These are phyloP conservation scores for Fagopyrum homotropicum DNA, from an alignment of 148 eudicot genomes.

Conservation along the genomic window DNA sequence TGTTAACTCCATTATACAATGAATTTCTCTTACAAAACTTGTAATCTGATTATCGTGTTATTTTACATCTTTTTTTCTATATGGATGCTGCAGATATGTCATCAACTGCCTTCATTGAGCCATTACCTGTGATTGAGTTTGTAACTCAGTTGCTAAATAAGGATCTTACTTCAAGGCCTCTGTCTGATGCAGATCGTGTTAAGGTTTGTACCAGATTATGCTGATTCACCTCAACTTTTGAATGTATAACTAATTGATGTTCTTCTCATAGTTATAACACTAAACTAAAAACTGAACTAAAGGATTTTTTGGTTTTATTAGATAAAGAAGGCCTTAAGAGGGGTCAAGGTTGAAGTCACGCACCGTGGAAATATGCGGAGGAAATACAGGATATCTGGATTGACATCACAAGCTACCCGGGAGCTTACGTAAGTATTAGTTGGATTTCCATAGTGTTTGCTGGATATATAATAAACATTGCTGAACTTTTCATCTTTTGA, in stretches of 20 bases:
- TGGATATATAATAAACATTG: neutral
- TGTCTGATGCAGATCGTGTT: slow-evolving; percentile 71
- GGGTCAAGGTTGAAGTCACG: slow-evolving; percentile 75
- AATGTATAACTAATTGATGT: neutral
- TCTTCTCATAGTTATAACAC: neutral
- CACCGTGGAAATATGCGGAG: slow-evolving; percentile 71
- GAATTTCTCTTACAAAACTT: neutral
- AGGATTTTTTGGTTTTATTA: slow-evolving; percentile 19
- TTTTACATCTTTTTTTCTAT: neutral
- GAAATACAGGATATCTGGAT: slow-evolving; percentile 62
- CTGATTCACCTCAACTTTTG: neutral
- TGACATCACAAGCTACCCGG: slow-evolving; percentile 72
- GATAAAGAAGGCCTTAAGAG: slow-evolving; percentile 74
- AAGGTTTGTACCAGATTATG: slow-evolving; percentile 31
- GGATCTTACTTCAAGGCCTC: slow-evolving; percentile 55
- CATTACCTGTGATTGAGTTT: slow-evolving; percentile 65
- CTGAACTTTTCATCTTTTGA: neutral
- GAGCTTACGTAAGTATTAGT: slow-evolving; percentile 52
- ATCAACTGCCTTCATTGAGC: slow-evolving; percentile 74
- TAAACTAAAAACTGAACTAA: neutral
- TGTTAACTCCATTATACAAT: neutral
- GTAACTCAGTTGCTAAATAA: slow-evolving; percentile 48
- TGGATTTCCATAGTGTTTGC: neutral
- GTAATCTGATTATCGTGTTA: neutral
- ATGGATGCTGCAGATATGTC: slow-evolving; percentile 56